phyloP scores from a whole-genome alignment of 208 protist species.

The Crithidia expoeki region DNA sequence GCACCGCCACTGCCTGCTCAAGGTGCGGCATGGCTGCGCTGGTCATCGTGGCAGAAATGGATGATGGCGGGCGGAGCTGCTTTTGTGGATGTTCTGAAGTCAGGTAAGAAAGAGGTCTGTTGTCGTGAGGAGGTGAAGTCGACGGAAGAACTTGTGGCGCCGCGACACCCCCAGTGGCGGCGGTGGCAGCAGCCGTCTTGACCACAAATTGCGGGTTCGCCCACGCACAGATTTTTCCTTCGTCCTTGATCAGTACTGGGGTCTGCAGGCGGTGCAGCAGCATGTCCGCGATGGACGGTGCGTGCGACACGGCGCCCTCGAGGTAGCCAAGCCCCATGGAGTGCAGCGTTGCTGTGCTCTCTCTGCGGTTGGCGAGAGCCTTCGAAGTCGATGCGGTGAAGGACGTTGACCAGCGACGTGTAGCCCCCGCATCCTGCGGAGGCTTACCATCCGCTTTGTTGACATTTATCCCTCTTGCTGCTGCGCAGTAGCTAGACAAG shows the following conservation, averaged over 20 bases:
- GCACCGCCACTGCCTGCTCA: conserved; percentile 30
- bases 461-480: background rate
- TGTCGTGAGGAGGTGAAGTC: no score
- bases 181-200: background rate
- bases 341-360: conserved; percentile 5
- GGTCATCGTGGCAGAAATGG: background rate
- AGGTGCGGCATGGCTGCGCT: background rate
- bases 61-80: no score
- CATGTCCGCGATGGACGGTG: conserved; percentile 18
- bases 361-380: background rate
- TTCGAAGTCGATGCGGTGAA: background rate
- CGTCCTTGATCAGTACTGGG: conserved; percentile 20
- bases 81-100: background rate
- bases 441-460: no score
- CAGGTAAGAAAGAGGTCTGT: no score
- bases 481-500: background rate
- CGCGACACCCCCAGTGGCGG: background rate
- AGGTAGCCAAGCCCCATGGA: background rate
- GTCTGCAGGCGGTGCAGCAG: conserved; percentile 38
- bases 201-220: conserved; percentile 33
- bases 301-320: conserved; percentile 3
- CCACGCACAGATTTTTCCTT: conserved; percentile 34
- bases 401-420: background rate
- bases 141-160: background rate
- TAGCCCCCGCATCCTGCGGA: no score